A percentile compares a stretch with the other conserved stretches of the same genome.
Evolutionary conservation across 1,284 basidiomycete species (phyloP).

Genomic region (Ceratobasidium sp.): DNA sequence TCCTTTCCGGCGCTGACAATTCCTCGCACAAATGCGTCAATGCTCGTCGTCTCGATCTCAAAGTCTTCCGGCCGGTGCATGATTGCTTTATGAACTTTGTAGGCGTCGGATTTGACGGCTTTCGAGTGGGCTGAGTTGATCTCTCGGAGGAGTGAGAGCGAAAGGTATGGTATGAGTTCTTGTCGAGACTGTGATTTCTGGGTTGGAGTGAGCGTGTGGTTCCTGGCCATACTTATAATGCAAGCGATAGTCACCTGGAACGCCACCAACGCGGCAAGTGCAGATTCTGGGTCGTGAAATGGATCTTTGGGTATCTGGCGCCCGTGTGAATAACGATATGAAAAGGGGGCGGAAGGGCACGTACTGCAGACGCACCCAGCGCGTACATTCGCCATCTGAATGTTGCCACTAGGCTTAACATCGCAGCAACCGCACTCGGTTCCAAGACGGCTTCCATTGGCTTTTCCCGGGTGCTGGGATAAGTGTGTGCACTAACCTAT

Average conservation of each 20-base stretch:
- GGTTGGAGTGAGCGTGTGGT: conserved; percentile 10
- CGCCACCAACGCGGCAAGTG: conserved; percentile 61
- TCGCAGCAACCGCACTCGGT: conserved; percentile 73
- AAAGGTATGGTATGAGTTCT: conserved; percentile 28
- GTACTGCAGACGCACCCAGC: conserved; percentile 56
- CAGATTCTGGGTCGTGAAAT: conserved; percentile 73
- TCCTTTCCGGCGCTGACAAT: conserved; percentile 43
- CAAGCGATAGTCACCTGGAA: conserved; percentile 42
- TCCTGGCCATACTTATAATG: not conserved
- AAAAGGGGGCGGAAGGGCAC: not conserved
- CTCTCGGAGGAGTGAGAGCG: conserved; percentile 59
- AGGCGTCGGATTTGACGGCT: conserved; percentile 65
- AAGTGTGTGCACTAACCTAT: not conserved
- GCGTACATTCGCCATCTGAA: conserved; percentile 75
- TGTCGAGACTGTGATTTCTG: conserved; percentile 34
- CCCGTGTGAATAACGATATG: not conserved
- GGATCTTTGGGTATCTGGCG: conserved; percentile 77
- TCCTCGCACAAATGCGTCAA: conserved; percentile 41
- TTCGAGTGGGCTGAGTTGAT: conserved; percentile 67
- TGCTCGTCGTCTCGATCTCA: conserved; percentile 43
- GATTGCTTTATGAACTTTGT: conserved; percentile 72
- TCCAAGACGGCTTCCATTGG: conserved; percentile 78
- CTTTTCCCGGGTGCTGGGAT: conserved; percentile 56
- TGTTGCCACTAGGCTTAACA: conserved; percentile 74
- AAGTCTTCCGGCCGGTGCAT: conserved; percentile 64